Evolutionary conservation across 2,329 filamentous ascomycete species (phyloP), one percentile per base, ranked within the genome.

Genomic region (Xylariales sp.): DNA sequence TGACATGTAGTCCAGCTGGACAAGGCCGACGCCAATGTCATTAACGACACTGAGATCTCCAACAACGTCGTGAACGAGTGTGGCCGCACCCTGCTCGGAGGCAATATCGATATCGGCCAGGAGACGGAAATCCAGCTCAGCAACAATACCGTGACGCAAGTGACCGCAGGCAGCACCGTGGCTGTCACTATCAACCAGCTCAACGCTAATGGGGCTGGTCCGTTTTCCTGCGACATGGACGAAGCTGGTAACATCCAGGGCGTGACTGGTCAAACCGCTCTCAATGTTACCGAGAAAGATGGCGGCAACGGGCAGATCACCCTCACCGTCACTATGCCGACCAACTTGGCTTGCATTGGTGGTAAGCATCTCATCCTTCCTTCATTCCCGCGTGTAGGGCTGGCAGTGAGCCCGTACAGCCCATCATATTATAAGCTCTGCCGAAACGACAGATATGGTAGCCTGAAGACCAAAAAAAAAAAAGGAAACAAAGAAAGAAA

Each of bases 21-120:
- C 24, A 29, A 41, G 27, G 11, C 38, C 16, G 80, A 84, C 41
- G 67, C 77, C 12, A 81, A 77, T 38, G 70, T 82, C 52, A 83
- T 84, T 58, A 69, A 70, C 35, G 72, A 78, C 39, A 68, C 68
- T n/a, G 67, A 78, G 61, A 70, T 76, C 46, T 44, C 48, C 7
- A 59, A 63, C 40, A 75, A 76, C 48, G 55, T 72, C 8, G 75
- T 76, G 31, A 78, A 76, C 48, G 67, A 74, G 41, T 84, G 81
- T 52, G 81, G 81, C 30, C 70, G 79, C 43, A 85, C 79, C 7
- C 66, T 81, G 53, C 54, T 76, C 33, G 52, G 63, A 40, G 81
- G 81, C 31, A 76, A 73, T 62, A 83, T 84, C 51, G 75, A 83
- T 45, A 65, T 83, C 33, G 70, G 69, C 21, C 69, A 74, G 54